Evolutionary conservation across 768 basidiomycete genomes (phyloP), one percentile per base, ranked within the genome.

Genomic region (Candolleomyces eurysporus): DNA sequence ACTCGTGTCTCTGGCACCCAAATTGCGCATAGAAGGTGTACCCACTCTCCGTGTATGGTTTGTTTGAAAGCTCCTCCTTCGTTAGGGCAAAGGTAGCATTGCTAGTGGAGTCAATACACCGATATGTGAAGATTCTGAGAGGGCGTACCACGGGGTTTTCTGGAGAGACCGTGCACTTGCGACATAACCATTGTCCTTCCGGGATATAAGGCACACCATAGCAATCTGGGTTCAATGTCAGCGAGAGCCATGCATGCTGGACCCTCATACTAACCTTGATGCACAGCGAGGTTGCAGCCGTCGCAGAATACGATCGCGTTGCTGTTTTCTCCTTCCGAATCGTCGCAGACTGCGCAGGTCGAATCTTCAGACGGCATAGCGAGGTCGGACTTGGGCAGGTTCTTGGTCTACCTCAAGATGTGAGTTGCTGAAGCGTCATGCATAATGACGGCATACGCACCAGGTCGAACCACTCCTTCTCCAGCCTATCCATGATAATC

Each of bases 231-330:
- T 46, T 13, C 45, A 5, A 50, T 45, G 30, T 46, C 22, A 51
- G 32, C 16, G n/a, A 63, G 13, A 57, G 49, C 19, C 8, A 17
- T 60, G 19, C 36, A 16, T 56, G 51, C 53, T 17, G 7, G 8
- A 21, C 17, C 4, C 16, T 16, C 14, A 14, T 42, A 66, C 83
- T 57, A 62, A 92, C 96, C 96, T 84, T 99, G 97, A 78, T 99
- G 97, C n/a, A 99, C 97, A 10, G 97, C 97, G 30, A 99, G 78
- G 73, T 98, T 98, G 73, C 97, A 99, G 0, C 96, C 97, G 71
- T 99, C 97, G 72, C 97, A 99, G 69, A 99, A 99, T 5, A 99
- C 96, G 67, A 98, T 99, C 7, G 95, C 97, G 72, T 98, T 99
- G 61, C 92, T 94, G 70, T 98, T 97, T 78, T 99, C 97, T 58